Percentiles rank a stretch among this genome's conserved stretches.
Evolutionary conservation across 169 alveolate genomes (phyloP).

Genomic region (Plasmodium fragile): DNA sequence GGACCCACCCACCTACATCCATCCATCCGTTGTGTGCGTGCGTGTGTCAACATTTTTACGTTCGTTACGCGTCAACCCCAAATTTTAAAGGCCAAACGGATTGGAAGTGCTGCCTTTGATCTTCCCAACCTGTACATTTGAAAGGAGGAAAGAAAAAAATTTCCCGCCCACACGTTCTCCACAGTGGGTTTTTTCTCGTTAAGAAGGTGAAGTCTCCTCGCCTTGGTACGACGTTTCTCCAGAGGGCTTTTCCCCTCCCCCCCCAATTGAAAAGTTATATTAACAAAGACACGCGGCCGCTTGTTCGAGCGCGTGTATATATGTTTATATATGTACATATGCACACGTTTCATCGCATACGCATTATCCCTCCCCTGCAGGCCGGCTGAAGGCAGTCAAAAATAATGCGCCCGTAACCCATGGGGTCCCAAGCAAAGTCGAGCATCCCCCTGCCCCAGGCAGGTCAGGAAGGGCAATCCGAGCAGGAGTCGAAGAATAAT

Average conservation of each 20-base stretch:
- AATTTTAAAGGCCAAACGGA: background rate
- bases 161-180: background rate
- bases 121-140: background rate
- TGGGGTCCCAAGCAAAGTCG: conserved; percentile 44
- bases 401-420: background rate
- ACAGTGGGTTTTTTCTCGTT: background rate
- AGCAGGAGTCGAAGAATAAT: background rate
- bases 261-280: background rate
- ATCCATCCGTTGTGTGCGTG: background rate
- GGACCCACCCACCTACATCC: background rate
- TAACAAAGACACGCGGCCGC: background rate
- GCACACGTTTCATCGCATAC: background rate
- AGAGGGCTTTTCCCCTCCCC: background rate
- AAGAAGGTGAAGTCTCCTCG: background rate
- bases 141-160: background rate
- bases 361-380: background rate
- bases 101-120: background rate
- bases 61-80: background rate
- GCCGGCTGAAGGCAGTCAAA: background rate
- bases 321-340: background rate
- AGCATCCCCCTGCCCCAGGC: conserved; percentile 14
- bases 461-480: background rate
- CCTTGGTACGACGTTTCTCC: background rate
- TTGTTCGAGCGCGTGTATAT: background rate
- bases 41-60: background rate